phyloP scores from a whole-genome alignment of 73 alveolate genomes.

The Tetrahymena malaccensis region DNA sequence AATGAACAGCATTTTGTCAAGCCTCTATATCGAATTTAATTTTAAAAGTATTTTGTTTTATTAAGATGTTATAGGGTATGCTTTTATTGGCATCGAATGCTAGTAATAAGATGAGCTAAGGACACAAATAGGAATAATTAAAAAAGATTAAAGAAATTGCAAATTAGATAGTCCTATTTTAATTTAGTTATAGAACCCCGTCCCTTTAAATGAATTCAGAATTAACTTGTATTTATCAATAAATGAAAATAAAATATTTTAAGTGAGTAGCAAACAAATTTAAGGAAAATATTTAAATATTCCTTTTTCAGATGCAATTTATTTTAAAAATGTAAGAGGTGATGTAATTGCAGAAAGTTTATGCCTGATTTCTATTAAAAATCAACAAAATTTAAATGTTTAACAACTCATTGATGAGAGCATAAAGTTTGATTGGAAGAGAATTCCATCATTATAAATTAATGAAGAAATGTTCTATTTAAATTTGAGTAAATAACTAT shows the following conservation, averaged over 20 bases:
- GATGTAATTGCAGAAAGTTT: background rate
- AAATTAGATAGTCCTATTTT: background rate
- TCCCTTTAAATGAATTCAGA: background rate
- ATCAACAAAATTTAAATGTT: background rate
- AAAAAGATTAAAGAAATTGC: background rate
- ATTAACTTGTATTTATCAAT: background rate
- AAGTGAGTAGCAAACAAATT: background rate
- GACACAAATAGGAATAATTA: background rate
- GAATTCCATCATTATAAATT: background rate
- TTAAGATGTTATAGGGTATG: background rate
- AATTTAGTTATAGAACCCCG: background rate
- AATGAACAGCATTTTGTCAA: background rate
- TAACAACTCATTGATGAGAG: background rate
- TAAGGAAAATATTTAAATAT: background rate
- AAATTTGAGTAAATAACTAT: background rate
- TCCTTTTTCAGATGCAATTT: background rate
- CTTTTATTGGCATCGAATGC: background rate
- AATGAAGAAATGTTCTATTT: background rate
- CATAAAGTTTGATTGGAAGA: background rate
- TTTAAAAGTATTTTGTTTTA: background rate
- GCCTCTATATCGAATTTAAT: background rate
- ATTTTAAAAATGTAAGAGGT: background rate
- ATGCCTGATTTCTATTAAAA: background rate
- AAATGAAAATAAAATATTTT: background rate
- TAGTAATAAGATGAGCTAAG: background rate